Base-by-base conservation (phyloP, 495 filamentous ascomycete genomes). In the Lentithecium fluviatile region DNA sequence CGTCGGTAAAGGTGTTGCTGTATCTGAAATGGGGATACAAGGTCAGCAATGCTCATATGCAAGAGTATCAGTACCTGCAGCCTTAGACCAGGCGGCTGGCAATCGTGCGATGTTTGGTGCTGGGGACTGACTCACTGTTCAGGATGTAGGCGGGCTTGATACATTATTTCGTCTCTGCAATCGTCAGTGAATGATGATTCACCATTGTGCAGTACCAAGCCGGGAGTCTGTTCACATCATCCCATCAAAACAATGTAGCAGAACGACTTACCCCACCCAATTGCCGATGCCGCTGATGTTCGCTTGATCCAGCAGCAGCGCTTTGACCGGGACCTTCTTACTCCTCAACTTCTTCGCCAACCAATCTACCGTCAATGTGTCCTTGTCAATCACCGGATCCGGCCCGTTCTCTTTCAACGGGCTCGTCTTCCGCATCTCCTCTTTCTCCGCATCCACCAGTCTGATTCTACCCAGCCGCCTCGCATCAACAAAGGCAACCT, bases 211-310 rank as follows among this genome's bases (percentile, higher is more conserved):
- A n/a, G n/a, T n/a, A n/a, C n/a, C n/a, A n/a, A n/a, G n/a, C n/a
- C n/a, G n/a, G n/a, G n/a, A n/a, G n/a, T n/a, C n/a, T n/a, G n/a
- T n/a, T n/a, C n/a, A n/a, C n/a, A n/a, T n/a, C n/a, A n/a, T n/a
- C n/a, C n/a, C n/a, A n/a, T n/a, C n/a, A n/a, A n/a, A n/a, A n/a
- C n/a, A n/a, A n/a, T n/a, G n/a, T n/a, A n/a, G n/a, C n/a, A 43
- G 6, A 59, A 24, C 1, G n/a, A 69, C 80, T 60, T 76, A 85
- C 83, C 84, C 91, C 64, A 98, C 91, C 94, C 93, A 97, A 66
- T 97, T 97, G 1, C 94, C 94, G 48, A 98, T 89, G 5, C 94
- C 94, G 66, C 89, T 91, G 51, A 97, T 86, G 66, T 87, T 88
- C n/a, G 82, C 79, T 71, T 98, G 94, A 68, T 97, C 89, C 12